Base-by-base conservation (phyloP, 352 stramenopile species). In the Phytophthora macrochlamydospora region DNA sequence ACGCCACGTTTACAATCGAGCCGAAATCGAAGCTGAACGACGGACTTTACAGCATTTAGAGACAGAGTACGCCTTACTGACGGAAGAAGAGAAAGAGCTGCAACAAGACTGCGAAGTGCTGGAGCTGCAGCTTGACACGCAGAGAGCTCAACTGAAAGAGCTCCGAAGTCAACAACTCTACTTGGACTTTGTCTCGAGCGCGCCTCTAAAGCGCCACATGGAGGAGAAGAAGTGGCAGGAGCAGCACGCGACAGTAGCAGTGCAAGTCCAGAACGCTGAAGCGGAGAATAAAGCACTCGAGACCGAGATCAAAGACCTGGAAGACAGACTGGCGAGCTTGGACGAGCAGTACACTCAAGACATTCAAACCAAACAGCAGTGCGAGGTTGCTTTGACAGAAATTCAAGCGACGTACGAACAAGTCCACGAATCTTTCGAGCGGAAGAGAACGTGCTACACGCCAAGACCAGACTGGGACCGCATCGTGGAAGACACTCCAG, bases 191-290 rank as follows among this genome's bases (percentile, higher is more conserved):
- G 71, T 88, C 11, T 87, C 79, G 14, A 78, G 69, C 11, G 74
- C 72, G 1, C 81, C 81, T 7, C 68, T 90, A 54, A 89, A 87
- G 50, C 76, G 73, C 29, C 75, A 89, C 43, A 60, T 90, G 43
- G 82, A 91, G 42, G 78, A 89, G 53, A 87, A 87, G 44, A 88
- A 91, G 46, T 60, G 71, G 6, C 64, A 77, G 3, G 82, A 91
- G 30, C 72, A 91, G 40, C 69, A 85, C 28, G 73, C 72, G 6
- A 61, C 57, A 11, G 59, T 89, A 0, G 45, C 61, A 1, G 37
- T 65, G 0, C 62, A 78, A 14, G 71, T 78, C 1, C 33, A 64
- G 7, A 67, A 79, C 2, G 73, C 75, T 4, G 69, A 89, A 6
- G 52, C 61, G 1, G 78, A 85, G 31, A 91, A 88, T 35, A 40